A percentile compares a stretch with the other conserved stretches of the same genome.
Conservation (phyloP, 805 yeast species). For the Ogataea nakhonphanomensis region DNA sequence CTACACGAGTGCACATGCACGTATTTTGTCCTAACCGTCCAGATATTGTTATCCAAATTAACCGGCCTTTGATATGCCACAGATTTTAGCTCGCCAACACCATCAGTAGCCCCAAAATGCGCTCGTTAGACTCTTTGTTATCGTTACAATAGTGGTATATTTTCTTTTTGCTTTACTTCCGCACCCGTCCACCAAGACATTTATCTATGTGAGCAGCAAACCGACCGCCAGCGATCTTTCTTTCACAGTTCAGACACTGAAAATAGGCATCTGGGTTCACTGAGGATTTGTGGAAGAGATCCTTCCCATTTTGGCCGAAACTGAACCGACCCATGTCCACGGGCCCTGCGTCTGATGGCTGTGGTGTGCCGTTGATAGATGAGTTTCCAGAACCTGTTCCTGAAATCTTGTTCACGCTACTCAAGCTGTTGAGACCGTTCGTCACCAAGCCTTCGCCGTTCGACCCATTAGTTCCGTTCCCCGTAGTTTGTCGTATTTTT, state of each 20-base stretch:
- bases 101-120: no score
- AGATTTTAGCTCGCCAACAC: no score
- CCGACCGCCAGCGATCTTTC: constrained; percentile 86
- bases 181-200: constrained; percentile 72
- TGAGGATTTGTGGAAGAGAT: constrained; percentile 22
- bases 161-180: constrained; percentile 32
- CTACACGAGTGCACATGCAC: background rate
- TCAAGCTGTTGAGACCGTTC: no score
- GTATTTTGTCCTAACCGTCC: background rate
- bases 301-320: constrained; percentile 30
- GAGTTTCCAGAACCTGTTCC: constrained; percentile 2
- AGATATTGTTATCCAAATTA: background rate
- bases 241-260: constrained; percentile 73
- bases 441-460: background rate
- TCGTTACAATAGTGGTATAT: background rate
- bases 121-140: no score
- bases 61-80: background rate
- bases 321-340: constrained; percentile 31
- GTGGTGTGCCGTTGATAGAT: constrained; percentile 23
- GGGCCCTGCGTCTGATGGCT: constrained; percentile 17
- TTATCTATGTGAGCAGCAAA: constrained; percentile 93
- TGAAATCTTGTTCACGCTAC: no score
- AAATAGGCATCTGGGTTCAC: constrained; percentile 47
- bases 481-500: constrained; percentile 11
- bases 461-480: constrained; percentile 11